Percentiles rank a stretch among this genome's conserved stretches.
phyloP scores from a whole-genome alignment of 164 flowering plant genomes.

The Vitis amurensis region DNA sequence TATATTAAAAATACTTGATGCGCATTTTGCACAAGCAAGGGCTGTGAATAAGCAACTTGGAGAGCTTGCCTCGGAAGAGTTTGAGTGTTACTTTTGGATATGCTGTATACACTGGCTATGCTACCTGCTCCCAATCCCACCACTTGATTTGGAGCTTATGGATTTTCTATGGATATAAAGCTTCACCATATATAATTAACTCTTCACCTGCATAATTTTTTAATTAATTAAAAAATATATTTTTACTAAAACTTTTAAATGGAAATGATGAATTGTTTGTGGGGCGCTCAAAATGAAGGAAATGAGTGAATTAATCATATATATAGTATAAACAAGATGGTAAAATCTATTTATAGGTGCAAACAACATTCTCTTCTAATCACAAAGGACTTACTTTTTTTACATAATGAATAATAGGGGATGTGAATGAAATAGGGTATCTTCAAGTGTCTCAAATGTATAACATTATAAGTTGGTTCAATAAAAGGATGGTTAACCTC shows the following conservation, averaged over 20 bases:
- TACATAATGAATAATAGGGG: no score
- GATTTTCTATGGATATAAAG: constrained; percentile 35
- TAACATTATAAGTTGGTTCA: no score
- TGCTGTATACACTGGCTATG: constrained; percentile 52
- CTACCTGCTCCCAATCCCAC: constrained; percentile 75
- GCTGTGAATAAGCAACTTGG: constrained; percentile 43
- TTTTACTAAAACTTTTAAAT: no score
- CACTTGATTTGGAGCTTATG: constrained; percentile 38
- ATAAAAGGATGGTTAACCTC: no score
- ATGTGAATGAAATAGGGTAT: no score
- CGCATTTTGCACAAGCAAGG: constrained; percentile 40
- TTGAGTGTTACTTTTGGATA: constrained; percentile 57
- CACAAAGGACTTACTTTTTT: no score
- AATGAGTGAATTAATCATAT: no score
- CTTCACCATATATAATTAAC: constrained; percentile 36
- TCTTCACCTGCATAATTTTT: constrained; percentile 35
- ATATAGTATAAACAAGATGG: no score
- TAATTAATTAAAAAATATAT: background rate
- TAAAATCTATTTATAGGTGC: no score
- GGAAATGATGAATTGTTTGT: constrained; percentile 2
- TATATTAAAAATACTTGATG: constrained; percentile 31
- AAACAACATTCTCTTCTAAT: no score
- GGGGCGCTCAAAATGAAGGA: background rate
- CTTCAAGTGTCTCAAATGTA: no score
- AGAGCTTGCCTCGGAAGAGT: constrained; percentile 39